A percentile compares a stretch with the other conserved stretches of the same genome.
phyloP scores from a whole-genome alignment of 2,329 filamentous ascomycete species.

The Drechslera avenae region DNA sequence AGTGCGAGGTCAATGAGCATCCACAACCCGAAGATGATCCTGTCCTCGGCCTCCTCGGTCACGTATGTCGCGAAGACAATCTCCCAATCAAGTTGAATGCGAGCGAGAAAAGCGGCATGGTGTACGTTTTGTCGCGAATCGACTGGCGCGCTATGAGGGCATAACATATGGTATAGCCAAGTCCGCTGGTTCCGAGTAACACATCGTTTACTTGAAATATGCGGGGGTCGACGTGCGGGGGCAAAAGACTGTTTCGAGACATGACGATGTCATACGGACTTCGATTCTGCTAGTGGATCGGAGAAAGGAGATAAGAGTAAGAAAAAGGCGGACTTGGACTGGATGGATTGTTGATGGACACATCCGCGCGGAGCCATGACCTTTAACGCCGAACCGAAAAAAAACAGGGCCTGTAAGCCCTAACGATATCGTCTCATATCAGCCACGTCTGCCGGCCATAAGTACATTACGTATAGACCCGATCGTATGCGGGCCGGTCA shows the following conservation, averaged over 20 bases:
- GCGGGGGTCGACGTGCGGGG: conserved; percentile 23
- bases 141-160: conserved; percentile 56
- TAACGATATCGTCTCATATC: no score
- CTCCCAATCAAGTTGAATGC: conserved; percentile 59
- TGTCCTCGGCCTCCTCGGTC: conserved; percentile 53
- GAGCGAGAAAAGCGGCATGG: conserved; percentile 57
- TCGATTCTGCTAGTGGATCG: no score
- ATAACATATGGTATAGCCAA: conserved; percentile 44
- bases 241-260: conserved; percentile 12
- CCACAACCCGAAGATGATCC: conserved; percentile 55
- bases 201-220: conserved; percentile 15
- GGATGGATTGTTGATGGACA: no score
- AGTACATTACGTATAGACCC: no score
- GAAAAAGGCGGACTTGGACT: no score
- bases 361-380: no score
- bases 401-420: no score
- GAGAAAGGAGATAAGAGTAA: no score
- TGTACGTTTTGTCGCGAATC: conserved; percentile 55
- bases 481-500: no score
- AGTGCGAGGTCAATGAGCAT: conserved; percentile 57
- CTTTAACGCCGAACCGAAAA: no score
- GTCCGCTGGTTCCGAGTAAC: conserved; percentile 21
- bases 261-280: background rate
- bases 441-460: no score
- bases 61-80: conserved; percentile 57